Percentiles rank a stretch among this genome's conserved stretches.
phyloP scores from a whole-genome alignment of 495 filamentous ascomycete species.

The Rhizodiscina lignyota region DNA sequence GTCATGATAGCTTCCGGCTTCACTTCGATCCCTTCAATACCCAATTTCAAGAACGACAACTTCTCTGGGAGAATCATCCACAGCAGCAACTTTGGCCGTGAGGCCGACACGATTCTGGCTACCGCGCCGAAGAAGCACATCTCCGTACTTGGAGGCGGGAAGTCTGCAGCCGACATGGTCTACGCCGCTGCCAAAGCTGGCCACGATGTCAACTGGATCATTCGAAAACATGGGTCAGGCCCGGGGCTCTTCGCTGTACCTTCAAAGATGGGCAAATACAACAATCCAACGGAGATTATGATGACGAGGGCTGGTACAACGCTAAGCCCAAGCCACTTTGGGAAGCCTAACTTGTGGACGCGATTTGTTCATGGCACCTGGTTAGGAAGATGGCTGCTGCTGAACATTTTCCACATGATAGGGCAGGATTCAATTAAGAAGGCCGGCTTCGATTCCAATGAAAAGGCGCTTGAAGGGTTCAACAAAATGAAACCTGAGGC shows the following conservation, averaged over 20 bases:
- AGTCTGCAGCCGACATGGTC: slow-evolving; percentile 5
- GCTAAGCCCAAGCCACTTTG: no score
- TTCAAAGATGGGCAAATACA: slow-evolving; percentile 1
- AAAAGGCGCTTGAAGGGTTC: slow-evolving; percentile 1
- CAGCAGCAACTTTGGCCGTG: slow-evolving; percentile 1
- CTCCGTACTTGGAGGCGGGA: slow-evolving; percentile 2
- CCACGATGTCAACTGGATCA: slow-evolving; percentile 5
- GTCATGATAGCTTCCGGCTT: slow-evolving; percentile 1
- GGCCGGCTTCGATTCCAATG: no score
- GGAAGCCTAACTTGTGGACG: no score
- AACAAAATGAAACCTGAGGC: slow-evolving; percentile 1
- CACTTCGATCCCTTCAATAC: slow-evolving; percentile 2
- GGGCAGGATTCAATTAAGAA: no score
- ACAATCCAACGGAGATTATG: no score
- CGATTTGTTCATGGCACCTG: no score
- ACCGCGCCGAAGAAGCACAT: background rate
- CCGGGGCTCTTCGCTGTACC: slow-evolving; percentile 3
- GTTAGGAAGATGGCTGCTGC: no score
- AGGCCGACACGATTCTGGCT: background rate
- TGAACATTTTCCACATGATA: no score
- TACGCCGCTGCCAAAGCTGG: slow-evolving; percentile 3
- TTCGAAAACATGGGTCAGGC: slow-evolving; percentile 2
- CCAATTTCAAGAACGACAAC: background rate
- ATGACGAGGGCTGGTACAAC: no score
- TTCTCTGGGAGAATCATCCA: slow-evolving; percentile 3